Evolutionary conservation across 768 basidiomycete species (phyloP), one percentile per base, ranked within the genome.

Genomic region (Tulasnella sp.): DNA sequence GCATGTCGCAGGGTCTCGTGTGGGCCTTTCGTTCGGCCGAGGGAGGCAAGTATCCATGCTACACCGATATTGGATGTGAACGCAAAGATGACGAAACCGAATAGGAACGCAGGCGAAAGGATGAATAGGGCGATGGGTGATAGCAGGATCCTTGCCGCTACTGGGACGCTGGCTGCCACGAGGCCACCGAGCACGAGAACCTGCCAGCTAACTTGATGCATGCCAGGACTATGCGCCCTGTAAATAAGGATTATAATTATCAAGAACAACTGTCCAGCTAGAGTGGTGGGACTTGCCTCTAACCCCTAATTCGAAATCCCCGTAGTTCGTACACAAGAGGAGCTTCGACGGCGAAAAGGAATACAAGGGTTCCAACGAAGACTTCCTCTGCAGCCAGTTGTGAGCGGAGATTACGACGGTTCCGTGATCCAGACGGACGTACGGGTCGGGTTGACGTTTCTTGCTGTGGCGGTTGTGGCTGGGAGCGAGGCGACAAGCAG

Each of bases 1-100:
- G 91, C 89, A 76, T 85, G 83, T 42, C 78, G 70, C 67, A 80
- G 77, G 77, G 38, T 22, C 77, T 68, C 25, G 75, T 68, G 9
- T 45, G 45, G 45, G 72, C 72, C n/a, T 31, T 36, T 69, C 12
- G 77, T 69, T 22, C 77, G 54, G 67, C 73, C 71, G 45, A 78
- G 76, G 29, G 69, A 25, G 72, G 79, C 75, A 74, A 81, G 79
- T 40, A 72, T 38, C 72, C 79, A 70, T 64, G 79, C 71, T 40
- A 82, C 79, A 40, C 80, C 54, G 40, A 81, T 45, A 52, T 81
- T 78, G 31, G 74, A 76, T 3, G 67, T 39, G 77, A 80, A 70
- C 71, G 78, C 70, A 54, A 80, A 49, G 52, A 72, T 70, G 42
- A 78, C 37, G 31, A 77, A 42, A 49, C 69, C 39, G 64, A 78